A percentile compares a stretch with the other conserved stretches of the same genome.
Conservation (phyloP, 1,139 yeast genomes). For the Suhomyces anneliseae region DNA sequence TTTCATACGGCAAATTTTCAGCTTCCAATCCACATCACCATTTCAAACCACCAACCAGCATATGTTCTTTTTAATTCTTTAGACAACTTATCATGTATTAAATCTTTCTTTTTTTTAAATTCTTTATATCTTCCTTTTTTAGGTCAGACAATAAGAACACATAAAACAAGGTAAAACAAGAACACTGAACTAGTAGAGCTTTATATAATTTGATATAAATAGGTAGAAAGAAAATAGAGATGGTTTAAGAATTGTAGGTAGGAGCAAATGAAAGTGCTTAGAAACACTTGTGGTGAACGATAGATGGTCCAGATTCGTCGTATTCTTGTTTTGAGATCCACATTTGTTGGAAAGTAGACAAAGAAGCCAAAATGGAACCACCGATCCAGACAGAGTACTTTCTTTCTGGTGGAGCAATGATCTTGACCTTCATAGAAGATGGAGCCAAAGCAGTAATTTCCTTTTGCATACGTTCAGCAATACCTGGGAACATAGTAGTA, state of each 20-base stretch:
- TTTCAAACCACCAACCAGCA: not conserved
- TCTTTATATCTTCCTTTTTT: constrained; percentile 1
- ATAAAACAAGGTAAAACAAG: constrained; percentile 10
- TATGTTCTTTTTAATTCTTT: constrained; percentile 1
- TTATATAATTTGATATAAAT: constrained; percentile 10
- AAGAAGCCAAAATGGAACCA: constrained; percentile 98
- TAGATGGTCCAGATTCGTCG: constrained; percentile 99
- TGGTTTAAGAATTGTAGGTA: constrained; percentile 9
- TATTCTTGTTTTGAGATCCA: constrained; percentile 99
- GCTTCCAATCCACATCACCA: constrained; percentile 1
- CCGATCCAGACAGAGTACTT: constrained; percentile 99
- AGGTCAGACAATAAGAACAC: constrained; percentile 6
- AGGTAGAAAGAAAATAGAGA: constrained; percentile 9
- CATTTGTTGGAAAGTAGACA: constrained; percentile 99
- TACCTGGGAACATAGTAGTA: constrained; percentile 99
- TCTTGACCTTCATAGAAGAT: constrained; percentile 99
- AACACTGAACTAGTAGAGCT: constrained; percentile 7
- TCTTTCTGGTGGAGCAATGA: constrained; percentile 99
- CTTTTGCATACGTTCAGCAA: constrained; percentile 99
- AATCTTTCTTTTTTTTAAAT: constrained; percentile 6
- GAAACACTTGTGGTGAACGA: constrained; percentile 99
- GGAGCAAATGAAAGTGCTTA: constrained; percentile 40
- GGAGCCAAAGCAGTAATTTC: constrained; percentile 99
- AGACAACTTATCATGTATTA: constrained; percentile 11
- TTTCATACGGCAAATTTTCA: not conserved